These are phyloP conservation scores for Solanum sejunctum DNA, from an alignment of 257 asterid species.

Conservation along the genomic window DNA sequence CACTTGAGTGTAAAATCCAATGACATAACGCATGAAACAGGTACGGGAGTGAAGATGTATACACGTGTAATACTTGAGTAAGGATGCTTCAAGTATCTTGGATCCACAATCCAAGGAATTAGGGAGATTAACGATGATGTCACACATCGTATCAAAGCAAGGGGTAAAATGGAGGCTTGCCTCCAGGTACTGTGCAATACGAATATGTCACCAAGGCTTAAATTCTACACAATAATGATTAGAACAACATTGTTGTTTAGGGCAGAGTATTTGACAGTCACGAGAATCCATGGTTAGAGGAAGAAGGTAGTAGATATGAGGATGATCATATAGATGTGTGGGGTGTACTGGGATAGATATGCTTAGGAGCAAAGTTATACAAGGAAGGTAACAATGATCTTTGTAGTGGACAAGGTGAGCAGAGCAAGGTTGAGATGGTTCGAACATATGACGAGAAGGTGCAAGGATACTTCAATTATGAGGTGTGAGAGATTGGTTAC, in stretches of 20 bases:
- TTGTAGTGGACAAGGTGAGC: background rate
- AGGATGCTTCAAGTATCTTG: background rate
- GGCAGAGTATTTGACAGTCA: background rate
- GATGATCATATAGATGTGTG: background rate
- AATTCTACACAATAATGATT: background rate
- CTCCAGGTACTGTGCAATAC: background rate
- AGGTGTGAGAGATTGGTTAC: no score
- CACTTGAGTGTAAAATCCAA: background rate
- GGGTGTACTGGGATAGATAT: background rate
- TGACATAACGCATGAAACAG: background rate
- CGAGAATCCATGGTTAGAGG: background rate
- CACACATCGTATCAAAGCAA: background rate
- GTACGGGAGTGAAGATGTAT: background rate
- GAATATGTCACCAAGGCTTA: background rate
- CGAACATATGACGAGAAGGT: no score
- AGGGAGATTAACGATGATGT: background rate
- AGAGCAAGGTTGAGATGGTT: no score
- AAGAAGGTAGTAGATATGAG: background rate
- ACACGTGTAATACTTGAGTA: background rate
- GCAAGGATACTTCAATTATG: no score
- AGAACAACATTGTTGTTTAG: background rate
- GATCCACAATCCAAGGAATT: background rate
- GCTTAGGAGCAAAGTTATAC: no score
- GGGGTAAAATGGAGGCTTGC: background rate
- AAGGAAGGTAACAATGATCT: background rate